Base-by-base conservation (phyloP, 169 alveolate species). In the Miamiensis avidus region DNA sequence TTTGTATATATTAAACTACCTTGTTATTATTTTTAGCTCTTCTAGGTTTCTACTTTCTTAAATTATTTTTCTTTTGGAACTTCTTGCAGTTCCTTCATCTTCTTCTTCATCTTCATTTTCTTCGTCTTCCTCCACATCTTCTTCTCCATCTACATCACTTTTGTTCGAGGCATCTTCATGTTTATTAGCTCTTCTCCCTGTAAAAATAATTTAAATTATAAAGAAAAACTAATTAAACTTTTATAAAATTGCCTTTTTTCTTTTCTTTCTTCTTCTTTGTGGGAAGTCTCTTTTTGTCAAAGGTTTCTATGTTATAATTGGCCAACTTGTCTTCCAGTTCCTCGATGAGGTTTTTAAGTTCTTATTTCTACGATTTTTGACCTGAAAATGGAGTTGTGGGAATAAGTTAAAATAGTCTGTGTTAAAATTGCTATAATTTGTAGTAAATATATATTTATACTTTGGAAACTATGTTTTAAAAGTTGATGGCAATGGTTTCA, bases 391-490 rank as follows among this genome's bases (percentile, higher is more conserved):
- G 73, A 4, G 4, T 49, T 49, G 20, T 49, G 4, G 4, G 4
- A 11, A 49, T 11, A 49, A 11, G 4, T 49, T 49, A 11, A 11
- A 49, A 49, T 20, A 49, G 69, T 11, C 4, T 49, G 20, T 49
- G 4, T 11, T 11, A 49, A 49, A 49, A 49, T 11, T 49, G 20
- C 4, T 49, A 49, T 11, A 49, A 49, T 49, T 49, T 49, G 20
- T 49, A n/a, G n/a, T n/a, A n/a, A n/a, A n/a, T 82, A 34, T 84
- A 82, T 81, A 81, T 84, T 49, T 81, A 78, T 31, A 83, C 65
- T 76, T 91, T 91, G 0, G 26, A 1, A 11, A 89, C 87, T n/a
- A 91, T 87, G 74, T 78, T 85, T 28, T 78, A 77, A 74, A 91
- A 84, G 72, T 87, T 86, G 31, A 84, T 89, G 82, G 79, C 87